Evolutionary conservation across 805 yeast species (phyloP), one percentile per base, ranked within the genome.

Genomic region (Novakomyces olei): DNA sequence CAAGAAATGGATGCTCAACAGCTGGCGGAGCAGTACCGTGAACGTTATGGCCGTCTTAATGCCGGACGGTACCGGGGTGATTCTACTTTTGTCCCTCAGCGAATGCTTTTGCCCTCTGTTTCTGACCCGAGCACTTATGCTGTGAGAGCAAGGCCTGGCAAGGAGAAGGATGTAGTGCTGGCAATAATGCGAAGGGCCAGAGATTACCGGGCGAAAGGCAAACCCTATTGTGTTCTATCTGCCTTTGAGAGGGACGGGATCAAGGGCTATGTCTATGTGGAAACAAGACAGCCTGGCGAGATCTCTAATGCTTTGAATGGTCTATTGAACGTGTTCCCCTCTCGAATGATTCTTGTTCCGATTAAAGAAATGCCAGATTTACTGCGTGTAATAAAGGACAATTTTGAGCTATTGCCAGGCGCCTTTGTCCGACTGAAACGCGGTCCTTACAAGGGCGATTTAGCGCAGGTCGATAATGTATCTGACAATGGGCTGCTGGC

Each of bases 51-150:
- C 39, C 73, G 92, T 45, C 67, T 79, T 2, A 69, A 80, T 26
- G 65, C 76, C 4, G 68, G 75, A 24, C 76, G 76, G 39, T 83
- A 76, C 53, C 66, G 91, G 46, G 94, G 92, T 30, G 72, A 68
- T 25, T 75, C 80, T 34, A 79, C 81, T 22, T 67, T 74, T 29
- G 93, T 85, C 8, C 88, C 96, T 4, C 98, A 88, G 52, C 73
- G 92, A 47, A 67, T 88, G 44, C 63, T 88, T 44, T 63, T 88
- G 53, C 98, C 98, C 8, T 80, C 95, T 20, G 92, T 88, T 37
- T 80, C 83, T 45, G 95, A 88, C 49, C 96, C 98, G 5, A 72
- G 80, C 34, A 79, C 88, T 44, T 88, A 93, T 77, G 96, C 93
- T 47, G 69, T 88, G 29, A 69, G 94, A 53, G 80, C 92, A 57